These are phyloP conservation scores for Rubia peregrina DNA, from an alignment of 305 asterid genomes.

Conservation along the genomic window DNA sequence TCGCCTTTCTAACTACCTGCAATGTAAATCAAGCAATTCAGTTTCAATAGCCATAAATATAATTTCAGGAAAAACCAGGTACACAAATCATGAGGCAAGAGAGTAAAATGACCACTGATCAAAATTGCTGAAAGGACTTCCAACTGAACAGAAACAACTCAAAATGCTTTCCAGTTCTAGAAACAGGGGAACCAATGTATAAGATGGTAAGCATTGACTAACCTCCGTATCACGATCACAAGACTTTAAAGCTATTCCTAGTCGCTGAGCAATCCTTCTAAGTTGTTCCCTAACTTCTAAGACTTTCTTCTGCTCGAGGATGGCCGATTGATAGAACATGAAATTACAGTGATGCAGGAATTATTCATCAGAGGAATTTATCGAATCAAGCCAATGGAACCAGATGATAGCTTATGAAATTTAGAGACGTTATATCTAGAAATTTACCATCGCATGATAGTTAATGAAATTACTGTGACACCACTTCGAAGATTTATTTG, in stretches of 20 bases:
- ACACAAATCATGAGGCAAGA: background rate
- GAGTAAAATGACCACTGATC: background rate
- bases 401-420: background rate
- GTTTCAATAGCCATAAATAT: background rate
- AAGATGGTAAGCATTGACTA: constrained; percentile 14
- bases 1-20: constrained; percentile 83
- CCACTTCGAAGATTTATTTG: constrained; percentile 88
- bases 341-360: background rate
- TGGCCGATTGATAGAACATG: constrained; percentile 1
- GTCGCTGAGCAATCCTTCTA: constrained; percentile 68
- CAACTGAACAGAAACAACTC: background rate
- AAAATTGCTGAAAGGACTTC: background rate
- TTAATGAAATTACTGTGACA: constrained; percentile 89
- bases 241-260: constrained; percentile 72
- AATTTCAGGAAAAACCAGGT: background rate
- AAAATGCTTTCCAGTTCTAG: background rate
- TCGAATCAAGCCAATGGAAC: background rate
- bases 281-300: constrained; percentile 75
- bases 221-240: constrained; percentile 79
- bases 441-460: constrained; percentile 85
- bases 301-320: constrained; percentile 59
- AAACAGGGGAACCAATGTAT: constrained; percentile 10
- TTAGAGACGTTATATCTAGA: constrained; percentile 13
- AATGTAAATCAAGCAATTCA: constrained; percentile 10
- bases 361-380: background rate